These are phyloP conservation scores for Torulaspora franciscae DNA, from an alignment of 805 yeast genomes.

Conservation along the genomic window DNA sequence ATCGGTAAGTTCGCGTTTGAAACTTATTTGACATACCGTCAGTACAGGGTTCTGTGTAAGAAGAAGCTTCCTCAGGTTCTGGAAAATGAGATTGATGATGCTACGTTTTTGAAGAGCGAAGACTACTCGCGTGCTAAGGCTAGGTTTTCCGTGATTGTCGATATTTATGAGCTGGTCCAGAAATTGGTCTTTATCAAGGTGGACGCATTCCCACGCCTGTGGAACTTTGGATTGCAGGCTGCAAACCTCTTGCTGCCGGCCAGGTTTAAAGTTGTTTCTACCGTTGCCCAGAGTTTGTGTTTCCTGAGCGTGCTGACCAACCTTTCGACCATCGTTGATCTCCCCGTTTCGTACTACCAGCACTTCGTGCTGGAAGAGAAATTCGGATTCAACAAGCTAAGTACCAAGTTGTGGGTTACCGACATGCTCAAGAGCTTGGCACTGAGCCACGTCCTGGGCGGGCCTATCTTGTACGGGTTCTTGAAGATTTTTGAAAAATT, in stretches of 20 bases:
- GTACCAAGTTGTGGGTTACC: constrained; percentile 61
- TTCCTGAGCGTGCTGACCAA: constrained; percentile 51
- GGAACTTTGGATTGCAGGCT: constrained; percentile 47
- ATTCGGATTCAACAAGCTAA: constrained; percentile 88
- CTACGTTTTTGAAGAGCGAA: constrained; percentile 72
- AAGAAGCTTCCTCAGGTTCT: constrained; percentile 64
- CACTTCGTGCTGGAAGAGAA: constrained; percentile 88
- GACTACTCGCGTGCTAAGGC: constrained; percentile 77
- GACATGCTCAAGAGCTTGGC: constrained; percentile 62
- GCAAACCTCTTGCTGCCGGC: constrained; percentile 29
- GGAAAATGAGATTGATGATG: constrained; percentile 60
- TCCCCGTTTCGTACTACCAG: constrained; percentile 70
- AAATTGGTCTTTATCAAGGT: constrained; percentile 54
- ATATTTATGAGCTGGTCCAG: constrained; percentile 48
- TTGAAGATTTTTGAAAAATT: constrained; percentile 75
- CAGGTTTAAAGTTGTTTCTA: constrained; percentile 42
- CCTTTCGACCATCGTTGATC: constrained; percentile 47
- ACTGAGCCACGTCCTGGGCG: constrained; percentile 55
- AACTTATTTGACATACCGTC: constrained; percentile 68
- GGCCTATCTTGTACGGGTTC: constrained; percentile 68
- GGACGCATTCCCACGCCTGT: constrained; percentile 60
- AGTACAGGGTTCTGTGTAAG: constrained; percentile 55
- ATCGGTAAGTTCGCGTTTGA: constrained; percentile 73
- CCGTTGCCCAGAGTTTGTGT: constrained; percentile 66
- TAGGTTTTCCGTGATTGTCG: constrained; percentile 55